Base-by-base conservation (phyloP, 192 early-diverging fungal genomes). In the Coemansia sp. region DNA sequence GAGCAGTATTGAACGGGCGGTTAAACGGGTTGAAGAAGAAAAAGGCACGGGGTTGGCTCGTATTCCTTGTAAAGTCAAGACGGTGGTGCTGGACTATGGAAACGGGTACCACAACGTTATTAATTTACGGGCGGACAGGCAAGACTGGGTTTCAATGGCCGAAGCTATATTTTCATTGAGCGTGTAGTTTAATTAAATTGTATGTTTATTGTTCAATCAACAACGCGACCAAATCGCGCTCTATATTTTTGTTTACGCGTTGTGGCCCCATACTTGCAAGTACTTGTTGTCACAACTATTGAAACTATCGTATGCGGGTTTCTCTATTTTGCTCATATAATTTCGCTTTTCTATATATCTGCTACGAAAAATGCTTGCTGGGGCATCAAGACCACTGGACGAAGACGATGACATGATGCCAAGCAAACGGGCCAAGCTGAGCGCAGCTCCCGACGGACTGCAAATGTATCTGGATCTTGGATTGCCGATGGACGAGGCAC, bases 401-500 rank as follows among this genome's bases (percentile, higher is more conserved):
- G 56, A 58, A 1, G 56, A 66, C 9, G 34, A 53, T 40, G 40
- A 54, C 14, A 24, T 20, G 25, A 36, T 48, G 21, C 28, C 50
- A 20, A n/a, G 17, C 10, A 71, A 71, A 52, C 69, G 69, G 9
- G 23, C 38, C 51, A 67, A 67, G 17, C 36, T 24, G 8, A 10
- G 26, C 11, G n/a, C 21, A 5, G 38, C 4, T 12, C 1, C 60
- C 21, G 15, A 25, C 15, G 31, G 31, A 31, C 37, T 42, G 40
- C 54, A 49, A 8, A 48, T 42, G 48, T 72, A 66, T 44, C 7
- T 24, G 10, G 24, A 48, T 12, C 56, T 74, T 9, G 65, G 66
- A 6, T 25, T 80, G 1, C 77, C 77, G 0, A 62, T 80, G 20
- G 51, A 59, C 20, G 25, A 60, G 42, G 57, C 57, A 1, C 68